A percentile compares a stretch with the other conserved stretches of the same genome.
Conservation (phyloP, 768 basidiomycete genomes). For the Chalciporus pseudorubinellus region DNA sequence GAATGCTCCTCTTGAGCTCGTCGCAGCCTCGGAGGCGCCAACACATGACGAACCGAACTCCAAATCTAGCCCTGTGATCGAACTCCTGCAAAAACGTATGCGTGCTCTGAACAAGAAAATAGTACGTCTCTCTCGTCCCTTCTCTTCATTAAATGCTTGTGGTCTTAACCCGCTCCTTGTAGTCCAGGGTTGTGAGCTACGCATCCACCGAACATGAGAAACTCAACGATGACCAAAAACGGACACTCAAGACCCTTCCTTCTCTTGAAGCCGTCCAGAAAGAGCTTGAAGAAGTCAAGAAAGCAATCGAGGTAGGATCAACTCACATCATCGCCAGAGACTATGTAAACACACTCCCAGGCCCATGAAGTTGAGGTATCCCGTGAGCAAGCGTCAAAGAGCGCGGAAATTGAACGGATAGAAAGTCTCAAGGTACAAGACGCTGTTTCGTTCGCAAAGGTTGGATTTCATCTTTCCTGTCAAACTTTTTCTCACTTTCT, state of each 20-base stretch:
- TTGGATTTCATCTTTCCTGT: conserved; percentile 26
- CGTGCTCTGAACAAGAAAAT: conserved; percentile 83
- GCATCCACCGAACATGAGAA: conserved; percentile 63
- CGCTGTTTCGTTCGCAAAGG: conserved; percentile 60
- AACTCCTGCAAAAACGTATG: conserved; percentile 76
- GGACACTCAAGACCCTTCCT: conserved; percentile 68
- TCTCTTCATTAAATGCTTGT: conserved; percentile 1
- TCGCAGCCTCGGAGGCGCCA: conserved; percentile 40
- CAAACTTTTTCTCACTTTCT: neutral
- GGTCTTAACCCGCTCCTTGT: conserved; percentile 10
- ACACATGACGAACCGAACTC: conserved; percentile 42
- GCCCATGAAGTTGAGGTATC: conserved; percentile 60
- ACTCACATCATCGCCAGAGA: neutral
- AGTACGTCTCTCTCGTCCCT: conserved; percentile 42
- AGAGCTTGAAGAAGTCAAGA: conserved; percentile 82
- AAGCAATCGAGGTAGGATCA: conserved; percentile 71
- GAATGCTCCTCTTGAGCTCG: conserved; percentile 44
- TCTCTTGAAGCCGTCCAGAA: conserved; percentile 75
- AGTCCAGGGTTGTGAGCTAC: conserved; percentile 77
- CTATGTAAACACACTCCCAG: conserved; percentile 34
- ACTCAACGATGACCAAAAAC: conserved; percentile 87
- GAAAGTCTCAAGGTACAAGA: conserved; percentile 54
- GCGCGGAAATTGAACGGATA: conserved; percentile 53
- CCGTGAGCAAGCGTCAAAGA: conserved; percentile 53
- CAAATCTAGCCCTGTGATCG: conserved; percentile 69